Evolutionary conservation across 1,284 basidiomycete genomes (phyloP), one percentile per base, ranked within the genome.

Genomic region (Ceratobasidium sp.): DNA sequence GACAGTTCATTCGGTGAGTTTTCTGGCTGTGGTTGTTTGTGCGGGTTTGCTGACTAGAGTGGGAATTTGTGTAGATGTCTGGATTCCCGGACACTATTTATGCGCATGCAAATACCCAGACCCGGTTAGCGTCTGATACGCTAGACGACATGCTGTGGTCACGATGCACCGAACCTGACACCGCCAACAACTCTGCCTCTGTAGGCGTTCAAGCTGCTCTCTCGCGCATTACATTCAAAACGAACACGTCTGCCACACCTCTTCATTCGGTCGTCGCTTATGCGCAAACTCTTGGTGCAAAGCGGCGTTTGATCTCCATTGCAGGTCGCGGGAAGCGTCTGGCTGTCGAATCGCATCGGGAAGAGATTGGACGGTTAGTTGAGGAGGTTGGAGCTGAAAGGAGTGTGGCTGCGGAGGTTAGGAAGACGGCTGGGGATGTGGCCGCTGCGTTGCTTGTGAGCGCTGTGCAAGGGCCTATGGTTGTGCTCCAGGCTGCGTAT

Each of bases 351-450:
- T 79, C 79, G 59, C 78, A 78, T 69, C 67, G 73, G 18, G 62
- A 76, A 21, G 84, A 86, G 77, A 75, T 84, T 16, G 78, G 77
- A 11, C 76, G 78, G 35, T 76, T 83, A 32, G 75, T 85, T 32
- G 80, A 81, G 23, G 78, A 79, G 38, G 79, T 30, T 72, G 57
- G 57, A 6, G 57, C 76, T 66, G 76, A 80, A 72, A 79, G 80
- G 0, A 76, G 77, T 52, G 79, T 81, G 18, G 81, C 81, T 3
- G 82, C 82, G 8, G 84, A 85, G 76, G 79, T 85, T 49, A 77
- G 85, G 58, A 84, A 84, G 79, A 84, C 84, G 2, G 77, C 85
- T 0, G 85, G 85, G 14, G 84, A 85, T 75, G 77, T 80, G 0
- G 81, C 81, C 1, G 81, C 81, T 9, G 82, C 80, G 9, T 76